Conservation (phyloP, 768 basidiomycete species). For the Piloderma croceum region DNA sequence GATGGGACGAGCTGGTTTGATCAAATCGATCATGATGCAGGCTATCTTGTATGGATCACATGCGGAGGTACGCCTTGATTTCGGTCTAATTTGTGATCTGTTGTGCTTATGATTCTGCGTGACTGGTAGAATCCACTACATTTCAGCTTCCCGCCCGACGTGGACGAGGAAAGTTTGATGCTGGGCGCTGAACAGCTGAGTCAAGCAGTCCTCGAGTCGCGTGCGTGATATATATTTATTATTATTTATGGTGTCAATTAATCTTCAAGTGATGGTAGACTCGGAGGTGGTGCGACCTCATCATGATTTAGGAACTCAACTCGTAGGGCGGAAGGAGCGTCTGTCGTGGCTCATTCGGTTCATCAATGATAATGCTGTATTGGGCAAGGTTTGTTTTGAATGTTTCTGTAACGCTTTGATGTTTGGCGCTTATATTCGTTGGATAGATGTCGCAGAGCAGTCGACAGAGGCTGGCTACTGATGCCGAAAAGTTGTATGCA, state of each 20-base stretch:
- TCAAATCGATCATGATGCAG: slow-evolving; percentile 78
- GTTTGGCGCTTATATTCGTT: slow-evolving; percentile 1
- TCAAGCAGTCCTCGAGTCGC: slow-evolving; percentile 62
- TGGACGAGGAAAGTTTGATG: slow-evolving; percentile 77
- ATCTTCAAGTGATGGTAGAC: slow-evolving; percentile 29
- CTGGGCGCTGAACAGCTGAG: slow-evolving; percentile 74
- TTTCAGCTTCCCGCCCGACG: slow-evolving; percentile 75
- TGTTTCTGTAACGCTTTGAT: neutral
- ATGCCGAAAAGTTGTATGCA: slow-evolving; percentile 85
- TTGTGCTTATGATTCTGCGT: neutral
- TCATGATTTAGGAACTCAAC: slow-evolving; percentile 75
- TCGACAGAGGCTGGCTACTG: slow-evolving; percentile 67
- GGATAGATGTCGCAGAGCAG: slow-evolving; percentile 74
- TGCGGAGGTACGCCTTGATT: slow-evolving; percentile 52
- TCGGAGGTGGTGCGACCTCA: slow-evolving; percentile 62
- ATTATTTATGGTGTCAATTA: neutral
- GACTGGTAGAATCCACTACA: slow-evolving; percentile 67
- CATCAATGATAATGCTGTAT: slow-evolving; percentile 79
- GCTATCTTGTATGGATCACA: slow-evolving; percentile 74
- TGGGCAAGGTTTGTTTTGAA: slow-evolving; percentile 53
- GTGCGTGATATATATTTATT: slow-evolving; percentile 32
- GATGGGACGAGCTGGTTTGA: slow-evolving; percentile 58
- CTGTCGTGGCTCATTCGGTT: slow-evolving; percentile 84
- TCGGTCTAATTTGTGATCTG: neutral
- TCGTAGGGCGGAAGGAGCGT: slow-evolving; percentile 68